phyloP scores from a whole-genome alignment of 495 filamentous ascomycete genomes.

The Pyrenula aspistea region DNA sequence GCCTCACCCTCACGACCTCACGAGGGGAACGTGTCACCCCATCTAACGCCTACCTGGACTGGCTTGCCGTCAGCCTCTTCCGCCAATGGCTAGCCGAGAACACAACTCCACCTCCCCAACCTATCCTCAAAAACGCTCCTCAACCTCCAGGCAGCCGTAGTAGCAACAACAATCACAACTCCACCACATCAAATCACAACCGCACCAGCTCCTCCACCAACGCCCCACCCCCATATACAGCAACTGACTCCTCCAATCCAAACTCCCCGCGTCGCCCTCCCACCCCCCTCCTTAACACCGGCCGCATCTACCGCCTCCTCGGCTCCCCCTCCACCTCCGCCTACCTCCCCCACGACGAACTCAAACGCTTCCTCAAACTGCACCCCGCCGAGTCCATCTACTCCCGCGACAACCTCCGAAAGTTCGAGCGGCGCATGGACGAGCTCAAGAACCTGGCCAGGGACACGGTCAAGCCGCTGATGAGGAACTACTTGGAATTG shows the following conservation, averaged over 20 bases:
- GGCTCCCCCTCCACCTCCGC: slow-evolving; percentile 41
- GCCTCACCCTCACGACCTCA: slow-evolving; percentile 66
- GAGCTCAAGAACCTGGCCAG: slow-evolving; percentile 74
- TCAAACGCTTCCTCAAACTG: slow-evolving; percentile 76
- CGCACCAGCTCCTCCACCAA: slow-evolving; percentile 4
- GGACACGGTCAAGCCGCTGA: slow-evolving; percentile 73
- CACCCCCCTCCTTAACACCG: slow-evolving; percentile 16
- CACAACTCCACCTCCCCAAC: slow-evolving; percentile 54
- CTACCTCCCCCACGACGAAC: slow-evolving; percentile 74
- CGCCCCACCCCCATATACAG: slow-evolving; percentile 5
- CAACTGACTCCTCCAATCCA: slow-evolving; percentile 10
- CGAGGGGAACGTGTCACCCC: slow-evolving; percentile 72
- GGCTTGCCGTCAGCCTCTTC: slow-evolving; percentile 76
- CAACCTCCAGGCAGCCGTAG: slow-evolving; percentile 10
- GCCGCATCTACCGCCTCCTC: slow-evolving; percentile 61
- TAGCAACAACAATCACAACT: slow-evolving; percentile 12
- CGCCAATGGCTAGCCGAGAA: slow-evolving; percentile 85
- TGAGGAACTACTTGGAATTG: slow-evolving; percentile 70
- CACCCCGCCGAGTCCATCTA: slow-evolving; percentile 45
- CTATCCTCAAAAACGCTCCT: slow-evolving; percentile 29
- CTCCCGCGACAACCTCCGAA: slow-evolving; percentile 63
- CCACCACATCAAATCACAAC: slow-evolving; percentile 11
- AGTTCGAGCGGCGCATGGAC: slow-evolving; percentile 76
- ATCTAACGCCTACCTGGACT: slow-evolving; percentile 67
- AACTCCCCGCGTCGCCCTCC: neutral